Base-by-base conservation (phyloP, 208 protist genomes). In the Crithidia bombi region DNA sequence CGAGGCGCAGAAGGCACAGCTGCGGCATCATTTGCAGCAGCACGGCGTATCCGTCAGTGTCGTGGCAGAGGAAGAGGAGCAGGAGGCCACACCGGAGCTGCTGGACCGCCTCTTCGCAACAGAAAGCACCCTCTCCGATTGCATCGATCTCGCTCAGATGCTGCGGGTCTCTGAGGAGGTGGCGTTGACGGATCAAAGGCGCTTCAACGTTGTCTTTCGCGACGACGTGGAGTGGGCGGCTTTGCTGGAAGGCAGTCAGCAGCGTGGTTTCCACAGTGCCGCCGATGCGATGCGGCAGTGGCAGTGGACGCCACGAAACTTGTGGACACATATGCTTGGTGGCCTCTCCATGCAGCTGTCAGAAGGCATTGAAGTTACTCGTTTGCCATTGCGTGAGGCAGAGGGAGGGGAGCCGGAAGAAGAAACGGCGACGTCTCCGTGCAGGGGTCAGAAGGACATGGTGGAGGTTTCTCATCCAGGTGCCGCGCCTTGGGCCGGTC, bases 181-280 rank as follows among this genome's bases (percentile, higher is more conserved):
- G 1, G 38, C 64, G 6, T 21, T 35, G 23, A 56, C 19, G 1
- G 71, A 77, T 49, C 64, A 77, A 56, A 44, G n/a, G 28, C 71
- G 71, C 56, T 77, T 77, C 71, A 69, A 50, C 57, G 23, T 26
- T 11, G 49, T 77, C 23, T 77, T 77, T 30, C 47, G 64, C n/a
- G 64, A 77, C 26, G 71, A 59, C 25, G 64, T 66, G 3, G 36
- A 12, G 21, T 77, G 71, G 71, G 0, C 1, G 33, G 43, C 54
- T 55, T 35, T 77, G 25, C 56, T 77, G 5, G 64, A 41, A 17
- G 36, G 36, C 41, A 52, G 56, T 26, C 15, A 19, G 46, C 35
- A 54, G 14, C 35, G 23, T 23, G 54, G 33, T 2, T 54, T 75
- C 36, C 69, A 75, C 64, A 77, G 71, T 25, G 71, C 71, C 35